Base-by-base conservation (phyloP, 2,329 filamentous ascomycete genomes). In the Byssoonygena ceratinophila region DNA sequence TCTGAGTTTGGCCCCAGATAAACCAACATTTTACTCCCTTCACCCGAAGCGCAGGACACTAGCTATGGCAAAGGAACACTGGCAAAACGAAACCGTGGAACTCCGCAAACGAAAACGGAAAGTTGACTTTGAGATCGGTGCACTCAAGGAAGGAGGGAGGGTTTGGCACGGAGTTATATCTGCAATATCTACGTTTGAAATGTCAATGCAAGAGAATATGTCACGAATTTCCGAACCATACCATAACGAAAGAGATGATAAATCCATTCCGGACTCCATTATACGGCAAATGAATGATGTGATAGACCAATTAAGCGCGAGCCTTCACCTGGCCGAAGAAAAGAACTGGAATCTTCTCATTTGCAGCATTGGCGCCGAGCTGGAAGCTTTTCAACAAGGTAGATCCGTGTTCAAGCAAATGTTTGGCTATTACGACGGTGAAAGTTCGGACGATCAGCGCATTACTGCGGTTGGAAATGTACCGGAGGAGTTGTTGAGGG, bases 321-420 rank as follows among this genome's bases (percentile, higher is more conserved):
- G 77, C 52, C 60, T 79, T 48, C 68, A 74, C 12, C 58, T 74
- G 16, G 78, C 79, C 1, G 73, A 79, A 50, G 67, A 70, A 4
- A 73, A 71, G 45, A 71, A 74, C 47, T 84, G 81, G 81, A 82
- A 76, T 50, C 64, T 83, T 18, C 70, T 84, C 27, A 74, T 82
- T 23, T 80, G 76, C 53, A 79, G 79, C 50, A 78, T 83, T 54
- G 78, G 78, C 2, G 78, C 81, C 1, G 81, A 84, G 61, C 65
- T 82, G 2, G 78, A 81, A 57, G 79, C 81, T 5, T 63, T 75
- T 43, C 61, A 62, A 34, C 65, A 72, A 60, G 73, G 68, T 12
- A 63, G 62, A 54, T 55, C 50, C 8, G 59, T 71, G 54, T 62
- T 75, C 31, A 55, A 64, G 31, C 62, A 60, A 27, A 61, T 63